These are phyloP conservation scores for Suhomyces chickasaworum DNA, from an alignment of 1,139 yeast genomes.

Conservation along the genomic window DNA sequence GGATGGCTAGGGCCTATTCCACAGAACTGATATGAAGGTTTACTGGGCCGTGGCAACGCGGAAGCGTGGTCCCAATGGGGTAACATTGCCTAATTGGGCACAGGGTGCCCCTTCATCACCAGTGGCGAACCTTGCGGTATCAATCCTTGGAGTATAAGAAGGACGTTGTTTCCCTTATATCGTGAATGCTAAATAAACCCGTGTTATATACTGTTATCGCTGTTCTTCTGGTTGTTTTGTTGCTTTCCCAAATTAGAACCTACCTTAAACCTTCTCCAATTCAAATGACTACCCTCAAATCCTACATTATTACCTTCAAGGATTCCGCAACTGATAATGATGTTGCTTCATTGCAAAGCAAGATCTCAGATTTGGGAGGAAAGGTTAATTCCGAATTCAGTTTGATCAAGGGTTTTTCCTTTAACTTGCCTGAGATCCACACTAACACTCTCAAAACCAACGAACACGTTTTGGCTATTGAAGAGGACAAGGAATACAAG, in stretches of 20 bases:
- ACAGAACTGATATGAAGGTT: not conserved
- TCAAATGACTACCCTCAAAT: slow-evolving; percentile 26
- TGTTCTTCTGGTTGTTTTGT: slow-evolving; percentile 8
- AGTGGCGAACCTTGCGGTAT: slow-evolving; percentile 8
- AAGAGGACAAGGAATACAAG: slow-evolving; percentile 63
- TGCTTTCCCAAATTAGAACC: slow-evolving; percentile 2
- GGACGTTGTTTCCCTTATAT: not conserved
- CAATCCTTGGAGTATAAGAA: slow-evolving; percentile 5
- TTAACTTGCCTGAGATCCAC: slow-evolving; percentile 54
- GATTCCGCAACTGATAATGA: slow-evolving; percentile 36
- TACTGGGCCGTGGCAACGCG: not conserved
- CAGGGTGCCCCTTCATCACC: slow-evolving; percentile 4
- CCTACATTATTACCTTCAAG: slow-evolving; percentile 43
- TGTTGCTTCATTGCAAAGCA: slow-evolving; percentile 32
- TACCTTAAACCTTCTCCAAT: slow-evolving; percentile 2
- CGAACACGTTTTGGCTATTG: slow-evolving; percentile 53
- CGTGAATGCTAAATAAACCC: slow-evolving; percentile 4
- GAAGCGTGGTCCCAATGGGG: slow-evolving; percentile 6
- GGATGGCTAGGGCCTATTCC: not conserved
- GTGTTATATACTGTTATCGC: slow-evolving; percentile 4
- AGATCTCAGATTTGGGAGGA: slow-evolving; percentile 57
- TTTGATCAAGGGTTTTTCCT: slow-evolving; percentile 67
- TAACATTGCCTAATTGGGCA: slow-evolving; percentile 3
- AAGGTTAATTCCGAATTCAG: slow-evolving; percentile 62
- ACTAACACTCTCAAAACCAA: slow-evolving; percentile 42